phyloP scores from a whole-genome alignment of 2,329 filamentous ascomycete species.

The Clarireedia sp. region DNA sequence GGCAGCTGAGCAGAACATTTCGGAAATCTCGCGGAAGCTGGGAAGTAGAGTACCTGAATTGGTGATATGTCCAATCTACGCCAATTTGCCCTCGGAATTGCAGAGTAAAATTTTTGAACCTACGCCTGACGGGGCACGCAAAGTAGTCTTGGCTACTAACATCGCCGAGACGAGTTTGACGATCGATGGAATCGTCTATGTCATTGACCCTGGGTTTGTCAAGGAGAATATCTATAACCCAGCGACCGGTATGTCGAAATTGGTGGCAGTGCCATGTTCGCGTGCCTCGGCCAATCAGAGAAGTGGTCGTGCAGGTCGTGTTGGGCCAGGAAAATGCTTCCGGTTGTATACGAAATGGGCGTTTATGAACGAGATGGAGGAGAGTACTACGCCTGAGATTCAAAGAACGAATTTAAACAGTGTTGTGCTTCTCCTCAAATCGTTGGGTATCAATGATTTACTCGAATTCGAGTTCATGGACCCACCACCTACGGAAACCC shows the following conservation, averaged over 20 bases:
- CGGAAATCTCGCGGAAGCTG: conserved; percentile 79
- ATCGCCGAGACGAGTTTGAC: conserved; percentile 95
- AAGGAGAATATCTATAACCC: conserved; percentile 95
- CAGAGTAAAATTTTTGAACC: conserved; percentile 94
- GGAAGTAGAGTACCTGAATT: conserved; percentile 79
- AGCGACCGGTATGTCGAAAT: conserved; percentile 81
- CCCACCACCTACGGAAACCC: conserved; percentile 77
- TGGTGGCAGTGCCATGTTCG: conserved; percentile 86
- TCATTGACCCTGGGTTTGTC: conserved; percentile 90
- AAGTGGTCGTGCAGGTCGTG: conserved; percentile 85
- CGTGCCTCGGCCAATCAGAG: conserved; percentile 88
- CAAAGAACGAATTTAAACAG: conserved; percentile 81
- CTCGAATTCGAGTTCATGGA: conserved; percentile 97
- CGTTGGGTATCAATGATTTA: conserved; percentile 83
- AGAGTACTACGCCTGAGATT: conserved; percentile 87
- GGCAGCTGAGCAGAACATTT: conserved; percentile 71
- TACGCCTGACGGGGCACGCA: conserved; percentile 74
- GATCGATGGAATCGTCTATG: conserved; percentile 92
- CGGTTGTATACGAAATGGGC: conserved; percentile 88
- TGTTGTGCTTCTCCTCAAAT: conserved; percentile 79
- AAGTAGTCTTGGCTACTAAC: conserved; percentile 91
- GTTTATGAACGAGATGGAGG: conserved; percentile 90
- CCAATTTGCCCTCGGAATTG: conserved; percentile 81
- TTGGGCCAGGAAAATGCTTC: conserved; percentile 88
- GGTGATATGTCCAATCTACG: conserved; percentile 88